phyloP scores from a whole-genome alignment of 768 basidiomycete genomes.

The Hortiboletus flavorubellus region DNA sequence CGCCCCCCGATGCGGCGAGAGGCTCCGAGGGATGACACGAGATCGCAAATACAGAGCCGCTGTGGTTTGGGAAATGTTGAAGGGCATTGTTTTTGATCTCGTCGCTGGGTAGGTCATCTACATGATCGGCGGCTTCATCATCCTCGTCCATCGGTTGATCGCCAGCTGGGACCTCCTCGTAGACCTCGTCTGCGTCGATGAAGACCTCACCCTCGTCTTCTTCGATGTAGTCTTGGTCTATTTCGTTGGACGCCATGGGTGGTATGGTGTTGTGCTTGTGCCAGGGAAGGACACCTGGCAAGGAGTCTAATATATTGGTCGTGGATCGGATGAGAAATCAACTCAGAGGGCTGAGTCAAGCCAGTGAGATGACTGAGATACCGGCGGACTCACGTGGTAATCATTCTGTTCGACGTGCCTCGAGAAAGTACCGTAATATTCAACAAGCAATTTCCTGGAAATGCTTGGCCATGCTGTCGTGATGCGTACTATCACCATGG shows the following conservation, averaged over 20 bases:
- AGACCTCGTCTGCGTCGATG: slow-evolving; percentile 63
- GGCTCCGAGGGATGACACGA: slow-evolving; percentile 77
- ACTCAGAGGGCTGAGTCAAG: neutral
- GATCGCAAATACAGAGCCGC: slow-evolving; percentile 78
- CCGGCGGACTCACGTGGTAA: neutral
- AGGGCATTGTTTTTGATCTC: slow-evolving; percentile 59
- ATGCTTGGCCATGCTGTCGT: too few relatives aligned
- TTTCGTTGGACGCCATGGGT: slow-evolving; percentile 34
- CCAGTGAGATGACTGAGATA: neutral
- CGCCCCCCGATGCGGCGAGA: slow-evolving; percentile 88
- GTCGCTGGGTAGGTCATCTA: slow-evolving; percentile 42
- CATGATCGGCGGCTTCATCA: slow-evolving; percentile 49
- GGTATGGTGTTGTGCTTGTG: neutral
- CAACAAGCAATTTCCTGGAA: too few relatives aligned
- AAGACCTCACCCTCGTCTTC: slow-evolving; percentile 56
- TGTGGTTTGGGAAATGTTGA: slow-evolving; percentile 66
- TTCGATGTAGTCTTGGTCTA: slow-evolving; percentile 33
- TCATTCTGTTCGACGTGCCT: neutral
- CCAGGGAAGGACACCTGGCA: neutral
- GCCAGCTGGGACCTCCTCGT: slow-evolving; percentile 58
- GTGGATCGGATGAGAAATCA: slow-evolving; percentile 26
- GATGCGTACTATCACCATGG: too few relatives aligned
- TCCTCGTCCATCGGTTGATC: slow-evolving; percentile 74
- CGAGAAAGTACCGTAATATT: too few relatives aligned
- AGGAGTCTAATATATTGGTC: neutral